Evolutionary conservation across 2,329 filamentous ascomycete species (phyloP), one percentile per base, ranked within the genome.

Genomic region (Rutstroemia sp.): DNA sequence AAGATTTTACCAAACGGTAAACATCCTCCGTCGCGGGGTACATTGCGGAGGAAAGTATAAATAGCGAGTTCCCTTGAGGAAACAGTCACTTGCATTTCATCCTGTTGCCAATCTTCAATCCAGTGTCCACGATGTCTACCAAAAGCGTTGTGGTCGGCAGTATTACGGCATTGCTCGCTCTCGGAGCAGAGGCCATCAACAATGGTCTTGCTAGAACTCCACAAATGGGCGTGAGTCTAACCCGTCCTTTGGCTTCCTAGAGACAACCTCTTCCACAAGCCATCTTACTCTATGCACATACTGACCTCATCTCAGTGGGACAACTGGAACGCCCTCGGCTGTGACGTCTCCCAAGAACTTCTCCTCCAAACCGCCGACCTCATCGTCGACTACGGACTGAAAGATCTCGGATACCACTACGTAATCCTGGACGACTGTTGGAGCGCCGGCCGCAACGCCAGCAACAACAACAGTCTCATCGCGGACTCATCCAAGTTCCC

Each of bases 401-500:
- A 75, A 64, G 76, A 79, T 42, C 71, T 75, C 3, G 81, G 81
- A 2, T 83, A 83, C 63, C 68, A 76, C 19, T 82, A 84, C 54
- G 75, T 84, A 56, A 80, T 67, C 39, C 68, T 80, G 1, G 78
- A 81, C 60, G 78, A 81, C 61, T 79, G 77, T 65, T 80, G 78
- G 78, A 72, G 68, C 42, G 71, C 70, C 8, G 75, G 75, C 30
- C 71, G 78, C 12, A 65, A 66, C 44, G 59, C 62, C 10, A 74
- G 71, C 25, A 63, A 63, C 44, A 75, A 74, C 45, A 74, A 74
- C 34, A 71, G 72, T 38, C 67, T 79, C 1, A 64, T 73, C 4
- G 67, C 71, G 2, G 68, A 77, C 58, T 57, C 65, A 36, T 65
- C 62, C 58, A 77, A 72, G 57, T 78, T 77, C 54, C 77, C 78